These are phyloP conservation scores for Rossbeevera mucosa DNA, from an alignment of 768 basidiomycete genomes.

Conservation along the genomic window DNA sequence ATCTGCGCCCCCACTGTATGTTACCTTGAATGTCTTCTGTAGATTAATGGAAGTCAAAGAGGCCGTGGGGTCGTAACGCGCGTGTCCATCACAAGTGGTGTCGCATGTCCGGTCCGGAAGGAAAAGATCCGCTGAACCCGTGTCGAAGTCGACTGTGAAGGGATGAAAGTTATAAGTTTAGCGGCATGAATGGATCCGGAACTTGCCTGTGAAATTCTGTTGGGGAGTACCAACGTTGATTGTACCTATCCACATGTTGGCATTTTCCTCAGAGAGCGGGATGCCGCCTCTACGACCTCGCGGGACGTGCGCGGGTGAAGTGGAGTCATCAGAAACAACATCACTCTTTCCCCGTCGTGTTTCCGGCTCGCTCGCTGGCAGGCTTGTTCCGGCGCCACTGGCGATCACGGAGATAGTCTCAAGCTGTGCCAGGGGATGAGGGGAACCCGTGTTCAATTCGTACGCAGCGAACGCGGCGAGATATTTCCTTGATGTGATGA, in stretches of 20 bases:
- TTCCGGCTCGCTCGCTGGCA: background rate
- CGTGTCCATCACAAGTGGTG: constrained; percentile 30
- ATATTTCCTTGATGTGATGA: constrained; percentile 36
- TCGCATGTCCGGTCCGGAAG: constrained; percentile 31
- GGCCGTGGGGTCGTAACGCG: constrained; percentile 23
- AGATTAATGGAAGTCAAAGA: constrained; percentile 32
- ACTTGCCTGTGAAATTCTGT: constrained; percentile 37
- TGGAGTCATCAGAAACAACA: background rate
- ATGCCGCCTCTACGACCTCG: constrained; percentile 26
- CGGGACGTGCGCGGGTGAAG: background rate
- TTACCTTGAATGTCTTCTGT: constrained; percentile 26
- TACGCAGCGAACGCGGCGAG: constrained; percentile 40
- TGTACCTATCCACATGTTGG: constrained; percentile 42
- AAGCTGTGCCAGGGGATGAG: constrained; percentile 30
- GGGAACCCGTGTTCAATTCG: constrained; percentile 40
- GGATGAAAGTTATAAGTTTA: background rate
- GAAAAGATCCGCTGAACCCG: constrained; percentile 49
- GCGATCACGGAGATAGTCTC: constrained; percentile 3
- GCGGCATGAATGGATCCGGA: background rate
- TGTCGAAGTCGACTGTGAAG: constrained; percentile 48
- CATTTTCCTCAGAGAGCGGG: constrained; percentile 35
- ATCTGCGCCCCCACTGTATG: constrained; percentile 37
- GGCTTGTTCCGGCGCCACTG: background rate
- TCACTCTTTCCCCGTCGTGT: constrained; percentile 8
- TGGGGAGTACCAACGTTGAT: constrained; percentile 48